Base-by-base conservation (phyloP, 495 filamentous ascomycete species). In the Rostrohypoxylon terebratum region DNA sequence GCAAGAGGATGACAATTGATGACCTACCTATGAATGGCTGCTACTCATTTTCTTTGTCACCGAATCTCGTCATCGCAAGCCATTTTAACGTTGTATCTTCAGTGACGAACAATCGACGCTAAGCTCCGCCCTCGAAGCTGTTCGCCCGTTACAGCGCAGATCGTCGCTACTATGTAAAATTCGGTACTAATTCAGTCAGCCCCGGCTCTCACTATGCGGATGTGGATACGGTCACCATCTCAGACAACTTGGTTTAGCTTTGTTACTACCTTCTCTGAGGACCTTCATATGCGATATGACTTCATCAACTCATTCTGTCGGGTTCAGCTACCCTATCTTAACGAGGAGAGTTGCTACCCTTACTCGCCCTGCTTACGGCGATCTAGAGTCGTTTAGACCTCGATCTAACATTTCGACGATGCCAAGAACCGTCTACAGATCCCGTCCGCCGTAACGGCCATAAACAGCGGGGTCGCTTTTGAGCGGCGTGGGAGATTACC, bases 401-500 rank as follows among this genome's bases (percentile, higher is more conserved):
- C 38, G 11, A 36, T 23, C 65, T 66, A 68, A 63, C 47, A 67
- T 31, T 45, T 45, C 36, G 36, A 60, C 53, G 69, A 59, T 55
- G 45, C 61, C 60, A 60, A 45, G 20, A 47, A 61, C 59, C 65
- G 9, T 23, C n/a, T 18, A 18, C 20, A 62, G 51, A 59, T 59
- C 69, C 69, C 44, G 45, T 63, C 31, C 47, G 61, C 50, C 60
- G 61, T 53, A 44, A 45, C 64, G 58, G 69, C 38, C 38, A 42
- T 42, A 42, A 38, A 42, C 38, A 42, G 38, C 69, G 65, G 70
- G 69, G 57, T 65, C 60, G 40, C 25, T 62, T 20, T 18, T 63
- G 71, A 73, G 55, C 61, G 48, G 48, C 65, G 33, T 53, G 55
- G 55, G 45, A 59, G 34, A 69, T 69, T 69, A n/a, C 70, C 65